Base-by-base conservation (phyloP, 495 filamentous ascomycete genomes). In the Penicillium flavigenum region DNA sequence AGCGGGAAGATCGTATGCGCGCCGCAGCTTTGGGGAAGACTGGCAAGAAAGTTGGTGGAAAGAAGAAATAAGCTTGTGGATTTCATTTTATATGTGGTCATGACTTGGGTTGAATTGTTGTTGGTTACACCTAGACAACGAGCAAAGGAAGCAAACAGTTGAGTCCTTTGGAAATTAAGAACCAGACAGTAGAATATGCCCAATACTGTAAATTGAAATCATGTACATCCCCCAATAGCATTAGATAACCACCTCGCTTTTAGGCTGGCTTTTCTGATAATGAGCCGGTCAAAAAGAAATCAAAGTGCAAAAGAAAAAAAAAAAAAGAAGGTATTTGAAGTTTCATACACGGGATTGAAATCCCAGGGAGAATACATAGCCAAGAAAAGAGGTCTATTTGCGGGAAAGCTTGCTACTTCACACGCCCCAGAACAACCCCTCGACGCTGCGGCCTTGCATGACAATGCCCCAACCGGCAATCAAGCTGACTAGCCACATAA, bases 401-500 rank as follows among this genome's bases (percentile, higher is more conserved):
- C 3, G 16, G 31, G 32, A 14, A 5, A 41, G 36, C 7, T 51
- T 50, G 17, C 34, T 4, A 9, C 17, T 56, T 75, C 66, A 78
- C 64, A 80, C 65, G 46, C 79, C 72, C 76, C 68, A 79, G 61
- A 81, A 76, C 56, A 81, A 54, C 7, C 76, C 71, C 55, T 73
- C 72, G 11, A 76, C 76, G 38, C 71, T 68, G 14, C 64, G 66
- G 26, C 75, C 76, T 49, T 78, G 75, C 63, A 73, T 76, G 32
- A 78, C 71, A 27, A 79, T 57, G 8, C 76, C 68, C 74, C 76
- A 78, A n/a, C 76, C 74, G 2, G 69, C 71, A 66, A 79, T 74
- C 54, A 89, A 65, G 62, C 84, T 86, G 5, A 82, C 70, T 17
- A 85, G 66, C 87, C 87, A 90, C 26, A 88, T 56, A 14, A 88